A percentile compares a stretch with the other conserved stretches of the same genome.
phyloP scores from a whole-genome alignment of 2,329 filamentous ascomycete genomes.

The Monosporascus sp. region DNA sequence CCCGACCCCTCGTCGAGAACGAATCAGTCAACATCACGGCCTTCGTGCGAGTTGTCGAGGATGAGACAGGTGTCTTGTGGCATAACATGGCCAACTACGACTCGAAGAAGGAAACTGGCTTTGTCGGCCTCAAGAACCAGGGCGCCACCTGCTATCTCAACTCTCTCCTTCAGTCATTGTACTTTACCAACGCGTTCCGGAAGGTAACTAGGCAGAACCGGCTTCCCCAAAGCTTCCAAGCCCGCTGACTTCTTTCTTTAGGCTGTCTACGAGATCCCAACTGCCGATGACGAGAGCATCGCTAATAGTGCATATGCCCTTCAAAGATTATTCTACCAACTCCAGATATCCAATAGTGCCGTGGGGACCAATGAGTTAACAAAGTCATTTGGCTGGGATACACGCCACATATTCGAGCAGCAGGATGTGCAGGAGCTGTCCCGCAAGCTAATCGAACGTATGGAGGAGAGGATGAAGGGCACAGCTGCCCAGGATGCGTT shows the following conservation, averaged over 20 bases:
- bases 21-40: constrained; percentile 75
- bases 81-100: constrained; percentile 93
- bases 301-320: constrained; percentile 89
- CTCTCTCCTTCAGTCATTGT: constrained; percentile 76
- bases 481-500: constrained; percentile 86
- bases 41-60: constrained; percentile 75
- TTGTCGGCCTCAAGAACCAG: constrained; percentile 94
- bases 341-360: constrained; percentile 79
- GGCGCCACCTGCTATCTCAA: constrained; percentile 89
- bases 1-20: constrained; percentile 69
- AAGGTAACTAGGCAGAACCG: constrained; percentile 51
- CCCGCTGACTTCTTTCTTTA: constrained; percentile 29
- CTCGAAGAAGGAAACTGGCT: constrained; percentile 98
- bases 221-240: background rate
- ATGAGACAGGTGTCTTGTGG: constrained; percentile 85
- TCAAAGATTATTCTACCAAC: constrained; percentile 88
- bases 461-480: constrained; percentile 98
- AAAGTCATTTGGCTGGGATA: constrained; percentile 97
- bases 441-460: constrained; percentile 91
- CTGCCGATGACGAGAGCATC: constrained; percentile 73
- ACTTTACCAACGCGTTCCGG: constrained; percentile 88
- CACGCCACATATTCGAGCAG: constrained; percentile 95
- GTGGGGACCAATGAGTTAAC: constrained; percentile 92
- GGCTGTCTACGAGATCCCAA: constrained; percentile 97
- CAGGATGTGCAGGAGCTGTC: constrained; percentile 98